Percentiles rank a stretch among this genome's conserved stretches.
phyloP scores from a whole-genome alignment of 148 eudicot species.

The Nepenthes mirabilis region DNA sequence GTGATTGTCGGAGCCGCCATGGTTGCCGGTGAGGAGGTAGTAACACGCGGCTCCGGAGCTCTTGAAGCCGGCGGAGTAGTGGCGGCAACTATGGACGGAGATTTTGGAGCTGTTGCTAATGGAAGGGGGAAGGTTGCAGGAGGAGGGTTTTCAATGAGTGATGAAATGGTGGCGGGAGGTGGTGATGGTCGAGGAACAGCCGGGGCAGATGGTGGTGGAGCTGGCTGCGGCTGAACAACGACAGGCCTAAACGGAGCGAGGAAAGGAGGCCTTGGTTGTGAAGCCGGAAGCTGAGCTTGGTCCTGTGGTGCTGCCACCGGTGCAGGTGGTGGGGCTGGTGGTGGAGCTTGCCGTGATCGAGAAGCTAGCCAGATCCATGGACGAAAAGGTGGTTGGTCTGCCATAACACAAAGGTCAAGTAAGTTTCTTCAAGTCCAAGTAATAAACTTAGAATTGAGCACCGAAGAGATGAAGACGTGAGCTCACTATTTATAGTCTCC shows the following conservation, averaged over 20 bases:
- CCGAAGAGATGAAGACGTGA: background rate
- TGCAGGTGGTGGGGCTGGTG: slow-evolving; percentile 17
- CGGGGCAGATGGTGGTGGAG: slow-evolving; percentile 8
- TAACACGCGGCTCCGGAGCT: background rate
- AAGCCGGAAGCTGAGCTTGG: slow-evolving; percentile 19
- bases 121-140: background rate
- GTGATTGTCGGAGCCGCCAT: slow-evolving; percentile 3
- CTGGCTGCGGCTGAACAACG: slow-evolving; percentile 9
- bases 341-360: slow-evolving; percentile 7
- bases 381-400: slow-evolving; percentile 34
- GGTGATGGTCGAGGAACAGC: too few relatives aligned
- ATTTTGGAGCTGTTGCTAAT: background rate
- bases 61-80: background rate
- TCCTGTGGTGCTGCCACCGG: slow-evolving; percentile 25
- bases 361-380: slow-evolving; percentile 34
- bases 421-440: too few relatives aligned
- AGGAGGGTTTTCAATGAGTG: background rate
- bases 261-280: slow-evolving; percentile 21
- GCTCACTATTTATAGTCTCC: slow-evolving; percentile 14
- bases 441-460: background rate
- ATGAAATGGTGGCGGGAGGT: too few relatives aligned
- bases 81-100: background rate
- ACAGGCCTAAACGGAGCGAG: slow-evolving; percentile 4
- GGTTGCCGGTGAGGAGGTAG: slow-evolving; percentile 2
- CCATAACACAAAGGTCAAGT: slow-evolving; percentile 12